These are phyloP conservation scores for Scalesia atractyloides DNA, from an alignment of 129 eudicot species.

Conservation along the genomic window DNA sequence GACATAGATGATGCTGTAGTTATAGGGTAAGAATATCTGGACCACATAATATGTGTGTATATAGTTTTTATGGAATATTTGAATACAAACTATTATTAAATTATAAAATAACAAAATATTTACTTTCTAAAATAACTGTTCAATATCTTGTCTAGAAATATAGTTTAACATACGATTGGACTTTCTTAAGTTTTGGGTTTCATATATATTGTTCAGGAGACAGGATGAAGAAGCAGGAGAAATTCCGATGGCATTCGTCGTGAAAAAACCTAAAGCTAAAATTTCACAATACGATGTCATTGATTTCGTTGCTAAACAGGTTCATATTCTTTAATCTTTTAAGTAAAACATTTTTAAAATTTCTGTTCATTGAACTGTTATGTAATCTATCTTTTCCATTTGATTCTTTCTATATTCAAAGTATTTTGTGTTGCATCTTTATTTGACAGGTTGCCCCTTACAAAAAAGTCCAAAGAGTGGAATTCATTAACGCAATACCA, in stretches of 20 bases:
- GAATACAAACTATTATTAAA: no score
- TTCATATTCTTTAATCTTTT: conserved; percentile 8
- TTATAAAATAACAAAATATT: no score
- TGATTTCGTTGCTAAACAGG: conserved; percentile 65
- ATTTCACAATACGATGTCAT: conserved; percentile 45
- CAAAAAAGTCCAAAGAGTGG: conserved; percentile 73
- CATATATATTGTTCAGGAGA: conserved; percentile 36
- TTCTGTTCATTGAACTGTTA: neutral
- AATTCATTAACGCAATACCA: conserved; percentile 58
- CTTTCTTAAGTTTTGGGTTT: neutral
- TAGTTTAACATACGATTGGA: neutral
- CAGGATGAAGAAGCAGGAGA: conserved; percentile 82
- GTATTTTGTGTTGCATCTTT: neutral
- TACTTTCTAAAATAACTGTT: no score
- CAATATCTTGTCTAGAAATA: no score
- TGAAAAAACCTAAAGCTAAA: conserved; percentile 41
- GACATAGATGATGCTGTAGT: no score
- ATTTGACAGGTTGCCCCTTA: conserved; percentile 68
- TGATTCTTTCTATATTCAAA: neutral
- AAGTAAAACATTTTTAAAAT: neutral
- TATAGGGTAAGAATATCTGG: no score
- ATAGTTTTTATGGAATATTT: no score
- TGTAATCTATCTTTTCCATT: no score
- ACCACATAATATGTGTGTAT: no score
- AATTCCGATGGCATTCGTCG: conserved; percentile 73